Percentiles rank a stretch among this genome's conserved stretches.
Evolutionary conservation across 805 yeast species (phyloP).

Genomic region (Phaffomyces antillensis): DNA sequence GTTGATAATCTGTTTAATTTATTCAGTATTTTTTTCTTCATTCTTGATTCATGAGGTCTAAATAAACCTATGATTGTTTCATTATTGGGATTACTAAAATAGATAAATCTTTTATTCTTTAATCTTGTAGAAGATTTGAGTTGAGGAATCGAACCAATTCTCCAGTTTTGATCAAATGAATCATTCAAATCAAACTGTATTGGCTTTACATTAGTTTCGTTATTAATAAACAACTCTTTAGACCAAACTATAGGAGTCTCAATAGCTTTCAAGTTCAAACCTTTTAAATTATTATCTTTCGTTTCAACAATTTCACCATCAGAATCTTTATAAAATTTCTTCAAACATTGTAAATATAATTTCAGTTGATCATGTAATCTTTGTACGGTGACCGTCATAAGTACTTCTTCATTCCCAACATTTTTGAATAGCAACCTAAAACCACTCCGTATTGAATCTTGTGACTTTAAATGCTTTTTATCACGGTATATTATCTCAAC

Average conservation of each 20-base stretch:
- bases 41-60: conserved; percentile 28
- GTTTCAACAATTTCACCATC: conserved; percentile 9
- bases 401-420: conserved; percentile 6
- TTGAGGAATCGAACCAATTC: conserved; percentile 41
- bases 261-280: conserved; percentile 1
- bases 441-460: conserved; percentile 19
- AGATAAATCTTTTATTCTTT: conserved; percentile 25
- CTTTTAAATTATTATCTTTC: background rate
- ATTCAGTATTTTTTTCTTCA: conserved; percentile 31
- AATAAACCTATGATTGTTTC: conserved; percentile 30
- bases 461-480: background rate
- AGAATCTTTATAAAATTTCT: conserved; percentile 5
- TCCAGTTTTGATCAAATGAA: conserved; percentile 26
- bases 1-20: conserved; percentile 11
- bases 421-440: conserved; percentile 26
- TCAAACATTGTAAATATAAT: conserved; percentile 9
- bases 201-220: conserved; percentile 7
- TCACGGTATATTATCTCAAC: conserved; percentile 32
- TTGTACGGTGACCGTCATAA: conserved; percentile 14
- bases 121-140: conserved; percentile 21
- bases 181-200: conserved; percentile 27
- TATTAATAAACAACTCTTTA: background rate
- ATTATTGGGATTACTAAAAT: conserved; percentile 22
- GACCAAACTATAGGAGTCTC: conserved; percentile 3
- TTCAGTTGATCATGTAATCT: conserved; percentile 5